Base-by-base conservation (phyloP, 208 protist species). In the Acanthamoeba lenticulata region DNA sequence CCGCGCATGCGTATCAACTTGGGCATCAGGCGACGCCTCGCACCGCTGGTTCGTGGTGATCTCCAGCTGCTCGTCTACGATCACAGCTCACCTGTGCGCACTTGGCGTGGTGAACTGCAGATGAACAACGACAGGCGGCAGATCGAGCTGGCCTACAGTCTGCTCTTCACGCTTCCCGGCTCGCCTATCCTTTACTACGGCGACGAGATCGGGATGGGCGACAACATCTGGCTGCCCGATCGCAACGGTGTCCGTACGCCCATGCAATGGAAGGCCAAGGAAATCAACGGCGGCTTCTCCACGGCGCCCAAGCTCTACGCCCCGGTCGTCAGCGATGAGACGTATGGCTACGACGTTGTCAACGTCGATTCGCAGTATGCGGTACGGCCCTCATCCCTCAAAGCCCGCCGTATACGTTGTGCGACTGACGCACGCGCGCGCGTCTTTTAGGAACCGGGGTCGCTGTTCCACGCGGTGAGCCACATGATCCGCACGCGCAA, bases 181-280 rank as follows among this genome's bases (percentile, higher is more conserved):
- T 94, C 95, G 34, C 96, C 96, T 21, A 96, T 97, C 36, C 65
- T 97, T 1, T 97, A 97, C 34, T 97, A 97, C 94, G 96, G 96
- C 38, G 96, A 97, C 94, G 96, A 97, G 72, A 97, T 97, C 49
- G 95, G 95, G 19, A 97, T 96, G 94, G 96, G 96, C 44, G 96
- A 97, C 89, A 96, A 97, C 94, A 95, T 97, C n/a, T 94, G 60
- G 65, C 90, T 97, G 9, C 92, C 94, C 55, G 96, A 97, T 74
- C 86, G 96, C 60, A 93, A 97, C 69, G 96, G 96, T 36, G 94
- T 96, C 2, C 29, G 95, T 32, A 97, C 96, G 45, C 96, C 96
- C 29, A 97, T 97, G 96, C 96, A 97, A 45, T 96, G 94, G 94
- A 65, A 95, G 47, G 83, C 90, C 21, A 86, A 79, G 29, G 40